Evolutionary conservation across 108 stramenopile species (phyloP), one percentile per base, ranked within the genome.

Genomic region (Cyclotella choctawhatcheeana): DNA sequence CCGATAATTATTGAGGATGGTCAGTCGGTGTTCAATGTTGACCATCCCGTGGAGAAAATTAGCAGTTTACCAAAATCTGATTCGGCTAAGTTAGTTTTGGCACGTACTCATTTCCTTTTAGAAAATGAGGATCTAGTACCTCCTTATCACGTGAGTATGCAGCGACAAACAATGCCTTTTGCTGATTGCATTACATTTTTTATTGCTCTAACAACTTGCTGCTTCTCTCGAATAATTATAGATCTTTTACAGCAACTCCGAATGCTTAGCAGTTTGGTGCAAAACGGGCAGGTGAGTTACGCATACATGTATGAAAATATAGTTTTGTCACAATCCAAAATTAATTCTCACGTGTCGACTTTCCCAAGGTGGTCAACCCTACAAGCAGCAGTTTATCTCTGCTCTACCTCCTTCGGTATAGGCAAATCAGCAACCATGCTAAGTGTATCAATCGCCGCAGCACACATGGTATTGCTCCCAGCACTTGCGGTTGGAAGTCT

Each of bases 291-390:
- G 82, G 30, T n/a, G n/a, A n/a, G n/a, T n/a, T n/a, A n/a, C n/a
- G n/a, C n/a, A n/a, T n/a, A n/a, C n/a, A n/a, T n/a, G n/a, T n/a
- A n/a, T n/a, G n/a, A n/a, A n/a, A n/a, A n/a, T n/a, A n/a, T n/a
- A n/a, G n/a, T n/a, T n/a, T n/a, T n/a, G n/a, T n/a, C n/a, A n/a
- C n/a, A n/a, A n/a, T n/a, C n/a, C n/a, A n/a, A n/a, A n/a, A n/a
- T n/a, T n/a, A n/a, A n/a, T n/a, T n/a, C n/a, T n/a, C n/a, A n/a
- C n/a, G n/a, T n/a, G n/a, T n/a, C n/a, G n/a, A n/a, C n/a, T n/a
- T n/a, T n/a, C n/a, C n/a, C n/a, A n/a, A n/a, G n/a, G n/a, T 83
- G 82, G 82, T 78, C 76, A 30, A 83, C 82, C 44, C 63, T 83
- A 8, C 82, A 83, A 30, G 75, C 82, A 21, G 77, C 82, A 37